Evolutionary conservation across 2,329 filamentous ascomycete species (phyloP).

Genomic region (Phoma sp.): DNA sequence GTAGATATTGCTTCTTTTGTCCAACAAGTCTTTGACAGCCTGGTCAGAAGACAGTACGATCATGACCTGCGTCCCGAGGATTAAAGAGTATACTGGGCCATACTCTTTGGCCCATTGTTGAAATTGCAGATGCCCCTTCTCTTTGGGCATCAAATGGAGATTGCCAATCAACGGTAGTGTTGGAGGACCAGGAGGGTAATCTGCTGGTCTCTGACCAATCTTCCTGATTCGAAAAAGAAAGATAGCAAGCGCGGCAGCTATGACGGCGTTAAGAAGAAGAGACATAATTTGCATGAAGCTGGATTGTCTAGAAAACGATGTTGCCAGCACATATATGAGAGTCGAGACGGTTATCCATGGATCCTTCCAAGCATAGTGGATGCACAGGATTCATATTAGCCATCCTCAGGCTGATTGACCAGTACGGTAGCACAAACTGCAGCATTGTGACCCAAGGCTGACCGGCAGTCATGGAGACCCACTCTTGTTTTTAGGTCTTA

Average conservation of each 20-base stretch:
- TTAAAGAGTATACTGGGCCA: conserved; percentile 57
- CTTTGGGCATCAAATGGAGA: conserved; percentile 55
- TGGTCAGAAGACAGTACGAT: conserved; percentile 56
- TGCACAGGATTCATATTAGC: too few relatives aligned
- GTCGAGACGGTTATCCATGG: too few relatives aligned
- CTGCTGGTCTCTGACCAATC: conserved; percentile 33
- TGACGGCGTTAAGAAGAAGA: background rate
- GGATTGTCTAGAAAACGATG: background rate
- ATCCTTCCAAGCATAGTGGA: too few relatives aligned
- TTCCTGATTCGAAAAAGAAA: background rate
- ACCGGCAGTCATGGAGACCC: too few relatives aligned
- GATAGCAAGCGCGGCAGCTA: background rate
- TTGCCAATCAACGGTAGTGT: conserved; percentile 60
- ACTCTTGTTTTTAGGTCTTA: too few relatives aligned
- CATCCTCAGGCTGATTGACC: too few relatives aligned
- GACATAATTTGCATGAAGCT: conserved; percentile 2
- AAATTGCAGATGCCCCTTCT: conserved; percentile 55
- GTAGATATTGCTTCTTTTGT: conserved; percentile 58
- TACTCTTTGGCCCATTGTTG: conserved; percentile 61
- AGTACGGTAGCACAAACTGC: too few relatives aligned
- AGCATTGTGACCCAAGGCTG: too few relatives aligned
- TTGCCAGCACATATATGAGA: too few relatives aligned
- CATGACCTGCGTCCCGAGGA: conserved; percentile 56
- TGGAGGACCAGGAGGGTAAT: conserved; percentile 58
- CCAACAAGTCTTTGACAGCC: conserved; percentile 59